phyloP scores from a whole-genome alignment of 306 rosid genomes.

The Lithocarpus polystachyus region DNA sequence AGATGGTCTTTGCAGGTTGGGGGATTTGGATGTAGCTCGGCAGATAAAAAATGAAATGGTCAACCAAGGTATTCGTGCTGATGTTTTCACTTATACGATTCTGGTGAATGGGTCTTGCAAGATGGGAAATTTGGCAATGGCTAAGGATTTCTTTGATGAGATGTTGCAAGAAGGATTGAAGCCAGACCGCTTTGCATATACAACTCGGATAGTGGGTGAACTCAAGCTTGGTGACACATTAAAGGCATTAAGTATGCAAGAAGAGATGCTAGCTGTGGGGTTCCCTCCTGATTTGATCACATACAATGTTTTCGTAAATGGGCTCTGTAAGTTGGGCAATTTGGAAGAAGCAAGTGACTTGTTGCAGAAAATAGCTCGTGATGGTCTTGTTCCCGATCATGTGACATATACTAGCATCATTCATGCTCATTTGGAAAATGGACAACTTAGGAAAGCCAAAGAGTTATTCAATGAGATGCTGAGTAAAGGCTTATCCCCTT shows the following conservation, averaged over 20 bases:
- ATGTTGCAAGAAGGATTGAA: constrained; percentile 56
- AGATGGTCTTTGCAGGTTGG: constrained; percentile 64
- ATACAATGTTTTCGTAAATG: constrained; percentile 62
- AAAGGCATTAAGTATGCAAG: constrained; percentile 59
- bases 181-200: constrained; percentile 67
- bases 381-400: constrained; percentile 64
- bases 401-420: constrained; percentile 76
- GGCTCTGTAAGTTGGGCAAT: constrained; percentile 52
- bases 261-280: constrained; percentile 68
- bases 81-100: constrained; percentile 65
- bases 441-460: constrained; percentile 57
- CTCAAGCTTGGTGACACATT: constrained; percentile 59
- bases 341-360: constrained; percentile 49
- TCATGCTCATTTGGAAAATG: constrained; percentile 55
- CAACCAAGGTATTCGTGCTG: constrained; percentile 48
- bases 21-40: constrained; percentile 61
- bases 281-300: constrained; percentile 66
- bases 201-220: constrained; percentile 63
- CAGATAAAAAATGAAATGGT: constrained; percentile 61
- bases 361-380: constrained; percentile 44
- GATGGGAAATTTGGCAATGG: constrained; percentile 58
- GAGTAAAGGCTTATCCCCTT: constrained; percentile 56
- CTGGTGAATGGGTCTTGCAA: constrained; percentile 60
- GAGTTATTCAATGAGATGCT: constrained; percentile 56
- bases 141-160: constrained; percentile 63